Percentiles rank a stretch among this genome's conserved stretches.
phyloP scores from a whole-genome alignment of 1,284 basidiomycete genomes.

The Sphagnurus paluster region DNA sequence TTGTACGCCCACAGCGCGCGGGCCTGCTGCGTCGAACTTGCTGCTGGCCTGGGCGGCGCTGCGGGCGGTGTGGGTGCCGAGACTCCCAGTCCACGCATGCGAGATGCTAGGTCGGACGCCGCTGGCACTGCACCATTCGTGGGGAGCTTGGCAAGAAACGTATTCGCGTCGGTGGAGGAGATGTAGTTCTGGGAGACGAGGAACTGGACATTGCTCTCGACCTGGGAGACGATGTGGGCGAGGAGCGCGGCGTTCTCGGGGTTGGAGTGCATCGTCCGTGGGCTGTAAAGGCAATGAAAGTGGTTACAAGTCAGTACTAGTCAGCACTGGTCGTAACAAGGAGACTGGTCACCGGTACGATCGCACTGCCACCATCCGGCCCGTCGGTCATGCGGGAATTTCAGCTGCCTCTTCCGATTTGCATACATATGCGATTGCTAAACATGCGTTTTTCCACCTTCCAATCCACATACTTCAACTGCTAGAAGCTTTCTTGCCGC shows the following conservation, averaged over 20 bases:
- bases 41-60: conserved; percentile 22
- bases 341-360: no score
- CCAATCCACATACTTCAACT: no score
- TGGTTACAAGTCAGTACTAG: no score
- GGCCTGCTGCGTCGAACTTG: conserved; percentile 41
- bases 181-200: conserved; percentile 56
- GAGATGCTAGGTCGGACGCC: conserved; percentile 17
- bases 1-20: conserved; percentile 66
- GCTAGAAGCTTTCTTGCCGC: no score
- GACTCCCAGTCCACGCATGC: conserved; percentile 25
- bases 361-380: no score
- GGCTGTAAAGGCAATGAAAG: no score
- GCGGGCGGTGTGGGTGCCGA: conserved; percentile 19
- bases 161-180: conserved; percentile 45
- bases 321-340: no score
- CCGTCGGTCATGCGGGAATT: no score
- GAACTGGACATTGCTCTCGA: conserved; percentile 65
- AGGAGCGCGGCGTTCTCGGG: conserved; percentile 43
- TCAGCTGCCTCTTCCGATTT: no score
- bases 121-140: conserved; percentile 3
- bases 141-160: conserved; percentile 49
- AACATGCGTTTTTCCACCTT: no score
- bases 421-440: no score
- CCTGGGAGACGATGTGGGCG: conserved; percentile 64
- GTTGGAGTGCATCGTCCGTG: no score